Evolutionary conservation across 23 red algal genomes (phyloP).

Genomic region (Gracilaria domingensis): DNA sequence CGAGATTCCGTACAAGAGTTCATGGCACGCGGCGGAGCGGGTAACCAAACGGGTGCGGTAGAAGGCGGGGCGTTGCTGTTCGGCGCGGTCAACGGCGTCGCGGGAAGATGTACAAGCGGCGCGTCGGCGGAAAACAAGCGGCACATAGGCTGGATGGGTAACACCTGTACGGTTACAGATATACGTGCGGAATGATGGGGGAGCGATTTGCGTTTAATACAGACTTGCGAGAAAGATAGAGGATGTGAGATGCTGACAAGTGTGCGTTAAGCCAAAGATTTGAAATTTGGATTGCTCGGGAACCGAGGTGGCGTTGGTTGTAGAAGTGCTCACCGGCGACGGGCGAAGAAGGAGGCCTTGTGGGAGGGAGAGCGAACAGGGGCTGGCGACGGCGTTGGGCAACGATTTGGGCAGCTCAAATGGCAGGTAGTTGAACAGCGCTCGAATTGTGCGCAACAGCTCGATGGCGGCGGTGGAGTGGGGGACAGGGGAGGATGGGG

Average conservation of each 20-base stretch:
- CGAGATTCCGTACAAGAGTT: not conserved
- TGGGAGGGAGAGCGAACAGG: not conserved
- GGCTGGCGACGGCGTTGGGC: not conserved
- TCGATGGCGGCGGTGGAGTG: not conserved
- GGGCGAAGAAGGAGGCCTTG: constrained; percentile 8
- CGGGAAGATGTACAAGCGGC: not conserved
- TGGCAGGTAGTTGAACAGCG: not conserved
- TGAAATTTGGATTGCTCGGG: constrained; percentile 31
- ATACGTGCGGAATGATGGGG: not conserved
- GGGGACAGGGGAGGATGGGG: not conserved
- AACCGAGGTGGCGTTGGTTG: not conserved
- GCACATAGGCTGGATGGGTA: not conserved
- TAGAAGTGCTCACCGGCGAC: constrained; percentile 17
- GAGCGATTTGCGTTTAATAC: constrained; percentile 23
- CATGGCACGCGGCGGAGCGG: not conserved
- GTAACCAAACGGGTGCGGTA: not conserved
- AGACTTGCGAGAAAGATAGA: not conserved
- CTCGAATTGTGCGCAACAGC: not conserved
- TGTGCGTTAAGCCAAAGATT: constrained; percentile 17
- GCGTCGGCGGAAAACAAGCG: constrained; percentile 15
- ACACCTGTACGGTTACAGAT: not conserved
- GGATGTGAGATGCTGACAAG: not conserved
- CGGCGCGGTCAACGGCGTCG: not conserved
- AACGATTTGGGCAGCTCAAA: not conserved
- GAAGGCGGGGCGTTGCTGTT: too few species aligned